Conservation (phyloP, 2,329 filamentous ascomycete genomes). For the Gremmenia infestans region DNA sequence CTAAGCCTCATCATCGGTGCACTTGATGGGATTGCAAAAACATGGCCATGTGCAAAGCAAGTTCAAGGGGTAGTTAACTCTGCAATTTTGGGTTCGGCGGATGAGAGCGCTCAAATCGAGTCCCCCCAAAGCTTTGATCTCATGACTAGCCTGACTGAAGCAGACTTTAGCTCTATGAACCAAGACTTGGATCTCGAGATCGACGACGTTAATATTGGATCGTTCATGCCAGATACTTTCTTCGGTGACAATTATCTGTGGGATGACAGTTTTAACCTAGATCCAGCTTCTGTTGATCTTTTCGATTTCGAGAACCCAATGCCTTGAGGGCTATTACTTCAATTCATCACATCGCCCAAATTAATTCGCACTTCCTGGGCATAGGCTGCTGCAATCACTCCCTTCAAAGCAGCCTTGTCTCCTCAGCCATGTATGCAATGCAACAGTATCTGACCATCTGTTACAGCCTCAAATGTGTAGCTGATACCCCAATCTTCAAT, state of each 20-base stretch:
- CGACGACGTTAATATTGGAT: background rate
- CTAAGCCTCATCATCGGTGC: slow-evolving; percentile 45
- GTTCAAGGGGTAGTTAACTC: slow-evolving; percentile 34
- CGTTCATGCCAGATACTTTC: background rate
- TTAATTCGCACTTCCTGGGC: background rate
- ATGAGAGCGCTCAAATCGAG: slow-evolving; percentile 2
- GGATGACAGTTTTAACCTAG: background rate
- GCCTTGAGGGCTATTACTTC: background rate
- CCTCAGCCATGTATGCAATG: background rate
- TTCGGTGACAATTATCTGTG: background rate
- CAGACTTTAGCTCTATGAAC: background rate
- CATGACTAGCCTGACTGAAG: slow-evolving; percentile 9
- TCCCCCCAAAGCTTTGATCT: slow-evolving; percentile 18
- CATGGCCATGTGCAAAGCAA: slow-evolving; percentile 42
- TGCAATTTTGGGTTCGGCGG: slow-evolving; percentile 10
- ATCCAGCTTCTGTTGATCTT: background rate
- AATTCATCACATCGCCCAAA: background rate
- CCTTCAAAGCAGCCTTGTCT: no score
- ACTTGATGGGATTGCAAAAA: slow-evolving; percentile 47
- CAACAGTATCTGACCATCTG: background rate
- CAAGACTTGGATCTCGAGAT: slow-evolving; percentile 1
- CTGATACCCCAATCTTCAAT: background rate
- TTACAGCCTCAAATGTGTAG: no score
- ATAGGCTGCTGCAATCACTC: no score
- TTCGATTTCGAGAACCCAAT: background rate